Base-by-base conservation (phyloP, 192 early-diverging fungal genomes). In the Podila horticola region DNA sequence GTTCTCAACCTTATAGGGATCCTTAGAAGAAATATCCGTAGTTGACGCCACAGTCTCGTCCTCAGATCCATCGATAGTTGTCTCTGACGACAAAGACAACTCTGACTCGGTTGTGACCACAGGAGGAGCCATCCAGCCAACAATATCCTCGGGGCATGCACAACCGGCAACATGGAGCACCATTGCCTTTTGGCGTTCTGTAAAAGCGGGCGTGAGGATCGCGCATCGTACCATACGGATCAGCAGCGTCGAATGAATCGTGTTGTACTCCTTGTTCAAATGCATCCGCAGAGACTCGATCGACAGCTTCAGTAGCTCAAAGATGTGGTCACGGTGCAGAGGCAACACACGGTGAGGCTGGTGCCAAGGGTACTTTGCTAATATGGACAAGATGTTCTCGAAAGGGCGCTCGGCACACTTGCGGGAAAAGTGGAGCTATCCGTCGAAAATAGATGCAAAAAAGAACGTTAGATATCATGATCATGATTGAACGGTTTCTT, bases 321-420 rank as follows among this genome's bases (percentile, higher is more conserved):
- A 95, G 41, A 95, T 84, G 68, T 92, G 92, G 68, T 95, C 93
- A 15, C 93, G 82, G 65, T 95, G 94, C 15, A 91, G 65, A 3
- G 88, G 90, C 0, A 86, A 72, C 28, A 94, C 85, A 9, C 85
- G 65, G 51, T 92, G 67, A 0, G 88, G 75, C 57, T 89, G 83
- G 63, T 94, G 88, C 92, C 93, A 95, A 15, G 94, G 92, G 30
- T 94, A 87, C 69, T 94, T 95, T 36, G 79, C 67, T 30, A 95
- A 24, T 38, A 93, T 87, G 1, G 90, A 90, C 29, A 92, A 87
- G n/a, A 95, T 90, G 66, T 90, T 93, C 51, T 94, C 91, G 82
- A 93, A 95, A 19, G 94, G 93, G 12, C 92, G 76, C 66, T 91
- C 91, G 2, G 91, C 90, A 67, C 91, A 93, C 57, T 92, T 91